Conservation (phyloP, 148 eudicot genomes). For the Persicaria tinctoria region DNA sequence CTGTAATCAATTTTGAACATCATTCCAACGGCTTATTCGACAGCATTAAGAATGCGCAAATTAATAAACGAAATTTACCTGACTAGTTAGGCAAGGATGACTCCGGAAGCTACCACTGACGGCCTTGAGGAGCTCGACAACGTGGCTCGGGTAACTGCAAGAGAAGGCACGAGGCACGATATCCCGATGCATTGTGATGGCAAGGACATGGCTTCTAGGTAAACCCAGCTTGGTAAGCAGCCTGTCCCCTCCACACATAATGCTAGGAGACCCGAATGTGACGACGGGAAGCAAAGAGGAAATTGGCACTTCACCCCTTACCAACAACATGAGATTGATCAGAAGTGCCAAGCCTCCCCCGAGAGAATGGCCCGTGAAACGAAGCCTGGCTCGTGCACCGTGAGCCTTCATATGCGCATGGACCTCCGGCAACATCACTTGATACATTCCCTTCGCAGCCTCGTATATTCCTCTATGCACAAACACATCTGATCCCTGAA, state of each 20-base stretch:
- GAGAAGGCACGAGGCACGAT: conserved; percentile 97
- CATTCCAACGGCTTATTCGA: background rate
- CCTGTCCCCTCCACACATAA: conserved; percentile 95
- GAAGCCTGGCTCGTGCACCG: conserved; percentile 67
- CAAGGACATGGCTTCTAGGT: conserved; percentile 72
- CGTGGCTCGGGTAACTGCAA: conserved; percentile 81
- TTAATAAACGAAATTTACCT: conserved; percentile 35
- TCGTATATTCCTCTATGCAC: conserved; percentile 99
- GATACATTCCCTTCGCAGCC: conserved; percentile 94
- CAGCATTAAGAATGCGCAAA: background rate
- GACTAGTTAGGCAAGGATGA: conserved; percentile 77
- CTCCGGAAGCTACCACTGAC: conserved; percentile 76
- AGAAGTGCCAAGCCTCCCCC: conserved; percentile 90
- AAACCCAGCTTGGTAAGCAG: conserved; percentile 64
- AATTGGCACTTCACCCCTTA: conserved; percentile 63
- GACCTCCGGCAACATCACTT: conserved; percentile 85
- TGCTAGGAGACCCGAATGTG: conserved; percentile 78
- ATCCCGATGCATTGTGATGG: conserved; percentile 88
- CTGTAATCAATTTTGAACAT: conserved; percentile 27
- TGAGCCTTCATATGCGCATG: conserved; percentile 50
- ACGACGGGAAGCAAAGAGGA: conserved; percentile 82
- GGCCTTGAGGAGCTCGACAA: conserved; percentile 86
- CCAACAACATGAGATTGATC: conserved; percentile 75
- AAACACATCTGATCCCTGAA: conserved; percentile 72
- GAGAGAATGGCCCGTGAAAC: conserved; percentile 96